Evolutionary conservation across 2,329 filamentous ascomycete species (phyloP), one percentile per base, ranked within the genome.

Genomic region (Sporothrix brunneoviolacea): DNA sequence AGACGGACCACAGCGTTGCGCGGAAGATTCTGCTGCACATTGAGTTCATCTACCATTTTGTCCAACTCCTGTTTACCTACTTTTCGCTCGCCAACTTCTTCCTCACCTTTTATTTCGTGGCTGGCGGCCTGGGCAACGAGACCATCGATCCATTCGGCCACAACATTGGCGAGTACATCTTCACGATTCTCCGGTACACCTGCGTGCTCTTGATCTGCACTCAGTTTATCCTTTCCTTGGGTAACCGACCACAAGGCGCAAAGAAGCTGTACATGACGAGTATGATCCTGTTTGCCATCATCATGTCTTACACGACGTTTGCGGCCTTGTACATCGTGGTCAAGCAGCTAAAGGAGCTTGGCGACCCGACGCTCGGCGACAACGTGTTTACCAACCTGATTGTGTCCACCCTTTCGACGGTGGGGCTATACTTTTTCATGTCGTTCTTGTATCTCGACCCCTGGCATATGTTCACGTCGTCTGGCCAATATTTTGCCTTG

Each of bases 51-150:
- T 98, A 98, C 68, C 93, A 98, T 66, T 85, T 95, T 65, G 77
- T 97, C 59, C 87, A 90, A 63, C 80, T 98, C 13, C 68, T 95
- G 54, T 98, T 98, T 72, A 98, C 93, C 40, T 98, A 89, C 73
- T 97, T 98, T 73, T 95, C 91, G 10, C 82, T 98, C 36, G 91
- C 91, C 67, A 98, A 98, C 74, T 98, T 97, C 75, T 98, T 97
- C 68, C 83, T 98, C 47, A 95, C 91, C 52, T 98, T 98, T 71
- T 98, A 91, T 77, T 98, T 98, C 72, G 85, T 98, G 58, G 90
- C 90, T 19, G 93, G 93, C 38, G 94, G 91, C 36, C 77, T 98
- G 15, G 79, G 86, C 0, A 89, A 97, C 61, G 72, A 80, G 0
- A 72, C 73, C 22, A 74, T 94, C 57, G 93, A 98, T 66, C 94